A percentile compares a stretch with the other conserved stretches of the same genome.
These are phyloP conservation scores for Scedosporium boydii DNA, from an alignment of 2,329 filamentous ascomycete species.

Conservation along the genomic window DNA sequence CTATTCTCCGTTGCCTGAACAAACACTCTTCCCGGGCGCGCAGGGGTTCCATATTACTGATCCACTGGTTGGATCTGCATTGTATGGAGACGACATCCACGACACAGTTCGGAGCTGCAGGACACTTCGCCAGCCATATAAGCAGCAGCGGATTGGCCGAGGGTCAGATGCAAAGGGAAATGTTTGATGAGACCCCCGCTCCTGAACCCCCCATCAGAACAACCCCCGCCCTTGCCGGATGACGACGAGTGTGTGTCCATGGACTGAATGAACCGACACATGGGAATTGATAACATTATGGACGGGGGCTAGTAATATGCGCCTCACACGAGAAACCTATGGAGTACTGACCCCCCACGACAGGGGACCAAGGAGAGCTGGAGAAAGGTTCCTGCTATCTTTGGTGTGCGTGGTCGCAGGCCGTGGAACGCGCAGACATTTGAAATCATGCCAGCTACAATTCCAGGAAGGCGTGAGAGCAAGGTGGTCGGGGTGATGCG, in stretches of 20 bases:
- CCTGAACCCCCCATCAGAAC: background rate
- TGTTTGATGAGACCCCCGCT: background rate
- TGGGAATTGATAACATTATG: background rate
- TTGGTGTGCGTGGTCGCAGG: background rate
- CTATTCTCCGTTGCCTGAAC: background rate
- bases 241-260: no score
- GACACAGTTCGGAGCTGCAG: background rate
- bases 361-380: background rate
- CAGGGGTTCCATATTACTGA: no score
- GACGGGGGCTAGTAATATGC: background rate
- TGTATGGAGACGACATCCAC: no score
- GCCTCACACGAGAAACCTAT: background rate
- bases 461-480: background rate
- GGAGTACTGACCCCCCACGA: background rate
- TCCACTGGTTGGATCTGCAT: no score
- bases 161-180: background rate
- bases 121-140: background rate
- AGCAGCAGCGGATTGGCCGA: background rate
- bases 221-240: background rate
- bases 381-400: background rate
- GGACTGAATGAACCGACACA: background rate
- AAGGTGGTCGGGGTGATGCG: background rate
- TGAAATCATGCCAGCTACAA: background rate
- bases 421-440: background rate
- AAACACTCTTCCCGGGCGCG: background rate